Base-by-base conservation (phyloP, 306 rosid genomes). In the Adenanthera pavonina region DNA sequence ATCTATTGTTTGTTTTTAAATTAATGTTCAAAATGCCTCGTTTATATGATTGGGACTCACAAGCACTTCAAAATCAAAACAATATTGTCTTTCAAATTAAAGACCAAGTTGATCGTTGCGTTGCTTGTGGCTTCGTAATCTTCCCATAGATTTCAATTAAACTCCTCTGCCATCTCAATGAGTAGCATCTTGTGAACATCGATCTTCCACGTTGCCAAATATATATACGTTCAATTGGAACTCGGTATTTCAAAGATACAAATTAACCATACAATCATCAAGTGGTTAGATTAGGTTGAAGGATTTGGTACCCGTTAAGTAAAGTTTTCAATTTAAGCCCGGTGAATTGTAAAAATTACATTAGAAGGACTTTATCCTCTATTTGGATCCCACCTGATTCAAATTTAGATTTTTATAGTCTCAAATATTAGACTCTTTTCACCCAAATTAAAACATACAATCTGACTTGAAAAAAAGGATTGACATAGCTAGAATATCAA, bases 11-110 rank as follows among this genome's bases (percentile, higher is more conserved):
- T 51, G 8, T 19, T 71, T 70, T 60, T 38, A 20, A n/a, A 25
- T 25, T 25, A 25, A 60, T 77, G 64, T 79, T 68, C 11, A 44
- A 7, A 44, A 40, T 40, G 49, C 49, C n/a, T 25, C 15, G 11
- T 8, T 4, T 19, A 15, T 83, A 85, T 77, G 78, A 81, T 72
- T 78, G 84, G 25, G 20, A 87, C 81, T 79, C 83, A 57, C 65
- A 14, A 33, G 16, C 20, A 65, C 43, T 36, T 53, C 1, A 43
- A 60, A 70, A 70, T 35, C 6, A 54, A 52, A 34, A 64, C 79
- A 81, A 81, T 30, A 53, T 34, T 53, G 57, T 69, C 68, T 38
- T 80, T 75, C 8, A 5, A 76, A 77, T 60, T 51, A 51, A 57
- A 20, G 34, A 54, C 64, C 43, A 71, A 74, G 57, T 80, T 68